Evolutionary conservation across 345 rosid genomes (phyloP).

Genomic region (Isatis tinctoria): DNA sequence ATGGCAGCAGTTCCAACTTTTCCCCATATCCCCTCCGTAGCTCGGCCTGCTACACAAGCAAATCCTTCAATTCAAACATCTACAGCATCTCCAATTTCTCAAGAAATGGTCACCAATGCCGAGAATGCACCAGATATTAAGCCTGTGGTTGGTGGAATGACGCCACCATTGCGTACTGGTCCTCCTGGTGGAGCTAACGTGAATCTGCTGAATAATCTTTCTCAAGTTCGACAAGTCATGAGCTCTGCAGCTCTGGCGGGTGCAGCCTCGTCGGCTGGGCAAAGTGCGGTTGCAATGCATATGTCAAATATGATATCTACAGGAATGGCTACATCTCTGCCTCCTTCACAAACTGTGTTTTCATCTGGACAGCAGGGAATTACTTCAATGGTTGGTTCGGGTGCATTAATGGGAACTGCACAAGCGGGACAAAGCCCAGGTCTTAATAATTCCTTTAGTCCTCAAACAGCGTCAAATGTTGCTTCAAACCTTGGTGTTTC

Average conservation of each 20-base stretch:
- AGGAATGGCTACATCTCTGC: conserved; percentile 74
- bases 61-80: conserved; percentile 74
- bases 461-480: conserved; percentile 56
- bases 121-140: conserved; percentile 70
- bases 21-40: conserved; percentile 65
- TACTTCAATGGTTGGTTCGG: conserved; percentile 58
- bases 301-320: conserved; percentile 95
- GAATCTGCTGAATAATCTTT: conserved; percentile 81
- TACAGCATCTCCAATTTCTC: conserved; percentile 68
- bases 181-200: conserved; percentile 82
- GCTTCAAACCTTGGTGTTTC: conserved; percentile 69
- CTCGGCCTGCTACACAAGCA: conserved; percentile 73
- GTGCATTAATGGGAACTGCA: conserved; percentile 57
- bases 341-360: conserved; percentile 68
- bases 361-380: conserved; percentile 81
- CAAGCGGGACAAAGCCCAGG: conserved; percentile 61
- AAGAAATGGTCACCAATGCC: conserved; percentile 58
- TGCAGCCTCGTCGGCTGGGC: conserved; percentile 85
- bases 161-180: conserved; percentile 64
- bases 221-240: conserved; percentile 87
- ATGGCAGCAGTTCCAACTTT: conserved; percentile 58
- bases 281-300: conserved; percentile 85
- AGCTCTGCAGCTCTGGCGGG: conserved; percentile 81
- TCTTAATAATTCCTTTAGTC: conserved; percentile 37
- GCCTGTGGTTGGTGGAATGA: conserved; percentile 67